Base-by-base conservation (phyloP, 768 basidiomycete species). In the Auriscalpium orientale region DNA sequence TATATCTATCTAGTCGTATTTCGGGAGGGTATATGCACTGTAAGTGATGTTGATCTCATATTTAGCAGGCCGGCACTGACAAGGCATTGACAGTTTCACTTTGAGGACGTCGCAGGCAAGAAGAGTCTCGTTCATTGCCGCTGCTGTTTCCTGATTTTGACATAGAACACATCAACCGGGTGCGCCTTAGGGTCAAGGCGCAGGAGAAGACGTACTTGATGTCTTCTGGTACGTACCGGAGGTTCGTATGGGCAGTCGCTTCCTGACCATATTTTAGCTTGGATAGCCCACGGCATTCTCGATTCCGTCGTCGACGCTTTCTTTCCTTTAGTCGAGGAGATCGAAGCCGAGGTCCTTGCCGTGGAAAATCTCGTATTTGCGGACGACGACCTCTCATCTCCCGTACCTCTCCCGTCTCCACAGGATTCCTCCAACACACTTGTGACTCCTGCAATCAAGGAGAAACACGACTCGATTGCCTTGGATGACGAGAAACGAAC, bases 291-390 rank as follows among this genome's bases (percentile, higher is more conserved):
- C 68, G 89, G 86, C 20, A 78, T 97, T 54, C 74, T 98, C 60
- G 95, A 97, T 65, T 95, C 92, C 1, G 84, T 98, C 52, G 93
- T 98, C 20, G 94, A 98, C 66, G 87, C 90, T 1, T 95, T 95
- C 71, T 92, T 93, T 67, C 91, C 91, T 1, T 78, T 92, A 56
- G 73, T 94, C 56, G 79, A 85, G 60, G 83, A 84, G 56, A 86
- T 97, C 38, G 94, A 95, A 65, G 85, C 49, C 46, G 56, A 60
- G 21, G 55, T 57, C 10, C 43, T 38, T 15, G 54, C 56, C 3
- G 43, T 91, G 3, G 91, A 95, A 64, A 75, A 80, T 12, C 69
- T 89, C 40, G 82, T 94, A 16, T 82, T 80, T 63, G 66, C 74
- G 13, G 64, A 65, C 45, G 56, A 48, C 40, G 44, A 36, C 18